Evolutionary conservation across 345 rosid species (phyloP), one percentile per base, ranked within the genome.

Genomic region (Chamaenerion angustifolium): DNA sequence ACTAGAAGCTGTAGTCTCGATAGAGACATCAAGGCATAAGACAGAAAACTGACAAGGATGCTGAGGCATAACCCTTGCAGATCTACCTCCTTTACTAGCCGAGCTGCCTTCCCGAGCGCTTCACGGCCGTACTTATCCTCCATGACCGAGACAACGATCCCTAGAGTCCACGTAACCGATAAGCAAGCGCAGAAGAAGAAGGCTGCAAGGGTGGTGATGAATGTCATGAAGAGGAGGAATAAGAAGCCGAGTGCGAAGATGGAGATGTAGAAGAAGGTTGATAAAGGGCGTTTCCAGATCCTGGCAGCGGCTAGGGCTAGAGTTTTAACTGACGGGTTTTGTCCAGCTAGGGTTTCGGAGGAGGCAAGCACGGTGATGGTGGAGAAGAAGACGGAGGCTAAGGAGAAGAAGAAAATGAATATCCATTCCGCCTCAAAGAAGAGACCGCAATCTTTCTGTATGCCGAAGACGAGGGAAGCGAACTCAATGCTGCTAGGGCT

Each of bases 41-140:
- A 4, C 40, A 68, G 18, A 11, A 70, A 6, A 8, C 19, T 19
- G 4, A 69, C 42, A 52, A 69, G 40, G 45, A 76, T 23, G 70
- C 73, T 74, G 60, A 81, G n/a, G n/a, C 65, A 46, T 40, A 76
- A 76, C 43, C 81, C 83, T 19, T 57, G 69, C 12, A 60, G 52
- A 19, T 58, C 51, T 11, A 47, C 12, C 42, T 72, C 85, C 61
- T 73, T 77, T 12, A 61, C 76, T 11, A 85, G 59, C 68, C 49
- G 46, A 46, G 69, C 71, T 11, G 89, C 94, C 75, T 78, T 75
- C 48, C 74, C 75, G 4, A 85, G 51, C 18, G 80, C 81, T 64
- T 68, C 73, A 8, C 71, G 58, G 44, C 94, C 89, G 18, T 53
- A 55, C 19, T 54, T 73, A 11, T 76, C 63, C 12, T 76, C 94